phyloP scores from a whole-genome alignment of 78 protist genomes.

The Speleostelium caveatum region DNA sequence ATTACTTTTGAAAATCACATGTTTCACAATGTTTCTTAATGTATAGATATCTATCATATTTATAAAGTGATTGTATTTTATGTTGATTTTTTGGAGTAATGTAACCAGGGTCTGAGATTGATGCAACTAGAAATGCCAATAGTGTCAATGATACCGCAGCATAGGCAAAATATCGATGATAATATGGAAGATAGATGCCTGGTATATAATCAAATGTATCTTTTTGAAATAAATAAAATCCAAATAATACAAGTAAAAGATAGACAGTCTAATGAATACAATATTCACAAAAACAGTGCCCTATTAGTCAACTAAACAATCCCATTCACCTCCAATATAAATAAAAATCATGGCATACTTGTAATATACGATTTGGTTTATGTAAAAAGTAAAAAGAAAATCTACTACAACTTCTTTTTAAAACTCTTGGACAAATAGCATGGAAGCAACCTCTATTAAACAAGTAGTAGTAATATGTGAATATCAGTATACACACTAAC shows the following conservation, averaged over 20 bases:
- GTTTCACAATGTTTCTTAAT: slow-evolving; percentile 56
- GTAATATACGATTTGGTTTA: slow-evolving; percentile 72
- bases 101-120: slow-evolving; percentile 30
- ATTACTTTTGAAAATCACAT: slow-evolving; percentile 52
- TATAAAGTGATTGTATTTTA: neutral
- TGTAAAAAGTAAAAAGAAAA: slow-evolving; percentile 27
- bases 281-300: neutral
- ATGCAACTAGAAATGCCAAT: slow-evolving; percentile 28
- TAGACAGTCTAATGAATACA: neutral
- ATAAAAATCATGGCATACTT: slow-evolving; percentile 2
- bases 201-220: slow-evolving; percentile 50
- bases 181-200: neutral
- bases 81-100: slow-evolving; percentile 3
- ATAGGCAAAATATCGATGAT: slow-evolving; percentile 34
- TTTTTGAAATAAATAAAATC: slow-evolving; percentile 41
- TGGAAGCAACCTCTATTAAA: neutral
- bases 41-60: slow-evolving; percentile 47
- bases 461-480: neutral
- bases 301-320: neutral
- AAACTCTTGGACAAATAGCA: slow-evolving; percentile 21
- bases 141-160: slow-evolving; percentile 29
- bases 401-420: neutral
- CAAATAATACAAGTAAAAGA: slow-evolving; percentile 28
- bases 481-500: neutral
- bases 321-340: neutral